Base-by-base conservation (phyloP, 2,329 filamentous ascomycete species). In the Fusarium piperis region DNA sequence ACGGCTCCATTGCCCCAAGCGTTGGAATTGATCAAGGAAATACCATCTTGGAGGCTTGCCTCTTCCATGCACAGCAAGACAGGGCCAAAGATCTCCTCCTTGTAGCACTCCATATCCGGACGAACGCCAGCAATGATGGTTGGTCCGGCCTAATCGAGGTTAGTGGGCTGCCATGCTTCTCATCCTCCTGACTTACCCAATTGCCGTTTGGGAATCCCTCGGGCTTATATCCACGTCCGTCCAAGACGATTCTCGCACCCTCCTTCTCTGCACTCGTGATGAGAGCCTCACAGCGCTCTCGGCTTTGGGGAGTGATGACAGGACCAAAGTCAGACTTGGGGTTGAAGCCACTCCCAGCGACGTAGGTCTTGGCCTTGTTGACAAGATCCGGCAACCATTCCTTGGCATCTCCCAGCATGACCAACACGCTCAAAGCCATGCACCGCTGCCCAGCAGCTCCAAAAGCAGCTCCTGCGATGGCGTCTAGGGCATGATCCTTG, bases 1-100 rank as follows among this genome's bases (percentile, higher is more conserved):
- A 93, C 92, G 3, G 90, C 89, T 68, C 93, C 93, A 82, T 95
- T 95, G 68, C 93, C 93, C 81, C 94, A 95, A 79, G 93, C 91
- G 81, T 94, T 95, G 62, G 83, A 84, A 82, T 95, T 95, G 85
- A 94, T 93, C 68, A 94, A 83, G 23, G 91, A 87, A 74, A 94
- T 90, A n/a, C 92, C 92, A 61, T 92, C 91, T 76, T 94, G 90
- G 55, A 94, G 86, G 3, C 91, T 93, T 33, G 89, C 86, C 7
- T 92, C 91, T 74, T 92, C 91, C 71, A 94, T 83, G 82, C 91
- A 93, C 64, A 94, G 91, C 10, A 95, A 85, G 2, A 94, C 93
- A 0, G 93, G 93, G 2, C 93, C 93, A 74, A 95, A 95, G 75
- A 95, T 94, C 80, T 95, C 93, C 80, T 94, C 92, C 33, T 82